Evolutionary conservation across 75 land plant species (phyloP).

Genomic region (Pinus taeda): DNA sequence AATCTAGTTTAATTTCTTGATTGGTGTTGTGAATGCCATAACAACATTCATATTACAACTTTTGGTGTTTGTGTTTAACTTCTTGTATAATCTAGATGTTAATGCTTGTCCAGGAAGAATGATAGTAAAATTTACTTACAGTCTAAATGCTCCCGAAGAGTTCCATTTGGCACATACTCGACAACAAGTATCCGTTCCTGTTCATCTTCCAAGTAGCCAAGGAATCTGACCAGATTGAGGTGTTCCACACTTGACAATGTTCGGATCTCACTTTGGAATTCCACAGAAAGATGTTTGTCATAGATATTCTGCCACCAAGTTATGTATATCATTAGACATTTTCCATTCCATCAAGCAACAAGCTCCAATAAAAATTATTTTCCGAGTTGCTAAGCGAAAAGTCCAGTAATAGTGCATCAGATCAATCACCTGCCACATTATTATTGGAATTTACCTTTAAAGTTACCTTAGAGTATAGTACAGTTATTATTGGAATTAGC

Average conservation of each 20-base stretch:
- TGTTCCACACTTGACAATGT: conserved; percentile 71
- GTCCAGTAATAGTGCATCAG: background rate
- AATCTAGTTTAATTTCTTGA: background rate
- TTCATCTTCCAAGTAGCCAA: conserved; percentile 68
- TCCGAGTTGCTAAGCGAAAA: background rate
- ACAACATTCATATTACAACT: background rate
- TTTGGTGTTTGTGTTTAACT: background rate
- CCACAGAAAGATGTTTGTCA: conserved; percentile 59
- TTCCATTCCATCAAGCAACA: background rate
- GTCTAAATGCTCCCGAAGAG: conserved; percentile 90
- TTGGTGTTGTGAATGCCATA: background rate
- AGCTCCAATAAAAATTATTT: background rate
- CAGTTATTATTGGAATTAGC: background rate
- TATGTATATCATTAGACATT: conserved; percentile 6
- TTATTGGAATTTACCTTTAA: background rate
- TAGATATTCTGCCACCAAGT: conserved; percentile 47
- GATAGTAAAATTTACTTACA: conserved; percentile 31
- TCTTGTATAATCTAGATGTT: background rate
- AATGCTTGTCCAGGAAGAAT: background rate
- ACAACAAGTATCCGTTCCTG: conserved; percentile 81
- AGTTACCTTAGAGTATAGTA: background rate
- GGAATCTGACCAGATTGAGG: conserved; percentile 73
- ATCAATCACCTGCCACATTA: background rate
- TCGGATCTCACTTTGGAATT: conserved; percentile 76
- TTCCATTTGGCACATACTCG: conserved; percentile 97